These are phyloP conservation scores for Logfia minima DNA, from an alignment of 129 eudicot species.

Conservation along the genomic window DNA sequence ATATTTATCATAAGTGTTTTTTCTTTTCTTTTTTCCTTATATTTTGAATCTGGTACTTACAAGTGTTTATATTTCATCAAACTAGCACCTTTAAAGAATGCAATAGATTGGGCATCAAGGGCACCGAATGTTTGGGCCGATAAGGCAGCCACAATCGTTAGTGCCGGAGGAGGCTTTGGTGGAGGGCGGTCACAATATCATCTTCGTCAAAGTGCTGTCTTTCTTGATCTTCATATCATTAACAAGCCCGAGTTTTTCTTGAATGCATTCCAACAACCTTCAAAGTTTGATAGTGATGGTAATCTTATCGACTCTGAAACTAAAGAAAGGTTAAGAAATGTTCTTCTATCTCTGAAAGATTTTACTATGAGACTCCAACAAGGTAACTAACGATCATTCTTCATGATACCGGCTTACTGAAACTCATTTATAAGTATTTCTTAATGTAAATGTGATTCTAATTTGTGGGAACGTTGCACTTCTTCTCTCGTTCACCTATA, in stretches of 20 bases:
- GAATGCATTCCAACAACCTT: neutral
- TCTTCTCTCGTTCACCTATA: too few species aligned
- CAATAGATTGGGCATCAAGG: slow-evolving; percentile 94
- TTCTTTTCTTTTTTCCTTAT: too few species aligned
- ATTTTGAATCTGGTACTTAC: too few species aligned
- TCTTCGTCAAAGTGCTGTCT: neutral
- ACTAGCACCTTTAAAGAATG: slow-evolving; percentile 72
- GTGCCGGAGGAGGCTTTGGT: slow-evolving; percentile 75
- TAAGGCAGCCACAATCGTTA: slow-evolving; percentile 80
- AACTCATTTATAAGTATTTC: too few species aligned
- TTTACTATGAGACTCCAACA: neutral
- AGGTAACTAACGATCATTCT: too few species aligned
- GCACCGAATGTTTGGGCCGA: slow-evolving; percentile 89
- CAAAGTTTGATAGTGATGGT: neutral
- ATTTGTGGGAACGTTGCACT: too few species aligned
- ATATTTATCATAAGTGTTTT: too few species aligned
- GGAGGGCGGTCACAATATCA: slow-evolving; percentile 37
- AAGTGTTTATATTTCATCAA: too few species aligned
- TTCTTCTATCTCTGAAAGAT: neutral
- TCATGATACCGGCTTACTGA: too few species aligned
- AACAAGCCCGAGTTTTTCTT: neutral
- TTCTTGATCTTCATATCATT: neutral
- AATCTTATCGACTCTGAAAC: neutral
- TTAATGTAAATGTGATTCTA: too few species aligned
- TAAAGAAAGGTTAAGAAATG: neutral